Percentiles rank a stretch among this genome's conserved stretches.
Evolutionary conservation across 306 rosid genomes (phyloP).

Genomic region (Ochetophila trinervis): DNA sequence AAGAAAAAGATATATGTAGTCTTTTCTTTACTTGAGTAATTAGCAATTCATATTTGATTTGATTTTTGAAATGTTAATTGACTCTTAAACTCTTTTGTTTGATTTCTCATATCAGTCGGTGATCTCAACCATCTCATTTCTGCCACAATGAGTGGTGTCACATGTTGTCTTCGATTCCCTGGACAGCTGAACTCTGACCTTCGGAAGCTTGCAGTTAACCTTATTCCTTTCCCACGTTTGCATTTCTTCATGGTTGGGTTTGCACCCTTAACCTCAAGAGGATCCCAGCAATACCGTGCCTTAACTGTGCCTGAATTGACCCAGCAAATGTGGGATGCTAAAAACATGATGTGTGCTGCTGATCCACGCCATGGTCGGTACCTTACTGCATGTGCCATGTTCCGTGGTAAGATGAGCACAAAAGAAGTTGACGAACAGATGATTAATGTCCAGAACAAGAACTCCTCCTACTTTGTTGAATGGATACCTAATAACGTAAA

Average conservation of each 20-base stretch:
- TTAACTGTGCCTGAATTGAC: constrained; percentile 48
- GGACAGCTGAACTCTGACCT: constrained; percentile 78
- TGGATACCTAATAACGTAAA: constrained; percentile 88
- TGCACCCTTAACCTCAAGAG: constrained; percentile 87
- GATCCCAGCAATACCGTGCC: constrained; percentile 81
- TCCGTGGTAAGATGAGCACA: constrained; percentile 92
- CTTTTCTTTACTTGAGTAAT: not conserved
- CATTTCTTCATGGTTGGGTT: constrained; percentile 93
- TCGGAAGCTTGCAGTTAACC: constrained; percentile 78
- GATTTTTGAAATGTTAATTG: not conserved
- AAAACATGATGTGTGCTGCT: constrained; percentile 82
- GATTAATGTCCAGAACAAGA: constrained; percentile 81
- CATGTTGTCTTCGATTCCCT: constrained; percentile 83
- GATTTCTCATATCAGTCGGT: constrained; percentile 48
- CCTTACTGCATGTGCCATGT: constrained; percentile 82
- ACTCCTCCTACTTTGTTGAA: constrained; percentile 78
- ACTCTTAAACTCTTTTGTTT: not conserved
- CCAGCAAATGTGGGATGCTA: constrained; percentile 64
- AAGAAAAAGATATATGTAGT: not conserved
- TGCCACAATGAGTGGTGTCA: constrained; percentile 87
- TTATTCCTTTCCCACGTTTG: constrained; percentile 84
- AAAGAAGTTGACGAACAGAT: constrained; percentile 90
- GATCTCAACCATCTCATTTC: constrained; percentile 88
- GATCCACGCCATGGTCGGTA: constrained; percentile 89
- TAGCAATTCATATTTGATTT: not conserved